A percentile compares a stretch with the other conserved stretches of the same genome.
Conservation (phyloP, 2,329 filamentous ascomycete species). For the Fusarium sp. region DNA sequence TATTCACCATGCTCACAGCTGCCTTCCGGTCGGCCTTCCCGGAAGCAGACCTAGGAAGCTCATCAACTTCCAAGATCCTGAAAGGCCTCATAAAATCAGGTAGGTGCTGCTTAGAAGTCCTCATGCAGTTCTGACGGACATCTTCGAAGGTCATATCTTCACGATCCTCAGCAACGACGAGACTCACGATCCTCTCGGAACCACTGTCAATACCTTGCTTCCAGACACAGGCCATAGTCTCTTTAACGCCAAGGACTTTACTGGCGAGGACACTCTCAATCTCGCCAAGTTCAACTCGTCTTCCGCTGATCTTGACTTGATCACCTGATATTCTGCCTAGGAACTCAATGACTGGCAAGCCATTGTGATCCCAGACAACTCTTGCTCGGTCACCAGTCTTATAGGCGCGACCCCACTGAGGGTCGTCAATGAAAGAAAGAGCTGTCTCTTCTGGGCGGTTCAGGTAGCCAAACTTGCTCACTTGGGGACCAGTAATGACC, state of each 20-base stretch:
- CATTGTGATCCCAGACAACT: constrained; percentile 1
- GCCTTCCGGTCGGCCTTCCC: constrained; percentile 21
- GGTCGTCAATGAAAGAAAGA: neutral
- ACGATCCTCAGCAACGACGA: neutral
- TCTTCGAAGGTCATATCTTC: neutral
- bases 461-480: constrained; percentile 17
- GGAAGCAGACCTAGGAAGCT: constrained; percentile 6
- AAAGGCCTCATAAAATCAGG: constrained; percentile 35
- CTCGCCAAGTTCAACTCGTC: constrained; percentile 30
- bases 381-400: constrained; percentile 24
- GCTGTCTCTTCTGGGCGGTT: constrained; percentile 21
- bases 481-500: constrained; percentile 18
- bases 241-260: neutral
- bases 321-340: constrained; percentile 27
- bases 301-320: constrained; percentile 31
- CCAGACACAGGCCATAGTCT: constrained; percentile 17
- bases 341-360: constrained; percentile 8
- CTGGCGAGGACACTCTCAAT: constrained; percentile 22
- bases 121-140: neutral
- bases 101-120: neutral
- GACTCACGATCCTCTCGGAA: constrained; percentile 22
- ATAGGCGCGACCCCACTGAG: constrained; percentile 1
- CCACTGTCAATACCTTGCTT: constrained; percentile 1
- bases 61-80: neutral
- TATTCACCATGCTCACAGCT: neutral